Percentiles rank a stretch among this genome's conserved stretches.
Evolutionary conservation across 83 land plant species (phyloP).

Genomic region (Larix sibirica): DNA sequence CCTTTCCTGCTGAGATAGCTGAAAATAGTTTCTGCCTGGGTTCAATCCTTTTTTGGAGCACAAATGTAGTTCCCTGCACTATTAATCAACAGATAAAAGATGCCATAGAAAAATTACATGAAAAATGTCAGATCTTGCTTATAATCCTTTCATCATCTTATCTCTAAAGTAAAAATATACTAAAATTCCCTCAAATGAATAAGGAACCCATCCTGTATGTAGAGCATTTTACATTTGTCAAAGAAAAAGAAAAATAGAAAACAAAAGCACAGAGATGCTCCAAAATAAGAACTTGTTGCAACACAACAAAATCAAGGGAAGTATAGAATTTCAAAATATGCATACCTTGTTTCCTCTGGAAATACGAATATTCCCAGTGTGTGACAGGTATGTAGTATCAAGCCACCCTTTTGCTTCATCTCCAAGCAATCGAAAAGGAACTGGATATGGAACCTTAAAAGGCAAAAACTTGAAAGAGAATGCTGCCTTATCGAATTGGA

Average conservation of each 20-base stretch:
- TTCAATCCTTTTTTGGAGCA: conserved; percentile 84
- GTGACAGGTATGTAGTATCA: conserved; percentile 92
- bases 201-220: not conserved
- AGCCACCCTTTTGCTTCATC: conserved; percentile 99
- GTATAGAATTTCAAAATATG: not conserved
- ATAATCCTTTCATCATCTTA: not conserved
- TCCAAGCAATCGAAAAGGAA: conserved; percentile 91
- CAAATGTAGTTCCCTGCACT: conserved; percentile 99
- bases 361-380: conserved; percentile 79
- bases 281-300: not conserved
- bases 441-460: conserved; percentile 99
- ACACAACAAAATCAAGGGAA: not conserved
- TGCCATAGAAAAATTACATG: conserved; percentile 7
- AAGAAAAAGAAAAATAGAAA: not conserved
- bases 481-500: conserved; percentile 93
- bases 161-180: not conserved
- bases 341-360: conserved; percentile 95
- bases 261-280: not conserved
- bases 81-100: conserved; percentile 20
- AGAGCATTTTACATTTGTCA: conserved; percentile 8
- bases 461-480: conserved; percentile 91
- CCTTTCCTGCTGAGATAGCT: conserved; percentile 63
- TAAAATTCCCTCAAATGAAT: not conserved
- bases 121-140: conserved; percentile 1
- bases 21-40: conserved; percentile 76